Evolutionary conservation across 73 alveolate genomes (phyloP), one percentile per base, ranked within the genome.

Genomic region (Paramecium tetraurelia): DNA sequence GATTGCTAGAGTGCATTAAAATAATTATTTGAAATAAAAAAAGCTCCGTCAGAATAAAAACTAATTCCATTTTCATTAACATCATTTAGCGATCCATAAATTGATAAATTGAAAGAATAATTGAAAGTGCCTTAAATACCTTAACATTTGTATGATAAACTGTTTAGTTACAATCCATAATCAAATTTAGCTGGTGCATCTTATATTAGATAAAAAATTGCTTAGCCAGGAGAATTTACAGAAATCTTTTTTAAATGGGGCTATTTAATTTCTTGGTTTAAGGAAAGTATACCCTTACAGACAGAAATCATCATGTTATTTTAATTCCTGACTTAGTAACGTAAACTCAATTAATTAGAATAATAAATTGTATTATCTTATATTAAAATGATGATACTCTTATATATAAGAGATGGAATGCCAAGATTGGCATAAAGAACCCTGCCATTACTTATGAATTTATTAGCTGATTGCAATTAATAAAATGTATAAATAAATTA

Each of bases 191-290:
- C 14, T 1, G 87, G 40, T 3, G 59, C 59, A 33, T 10, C 22
- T 36, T 36, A 31, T 14, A 75, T 75, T 11, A 75, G 33, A 75
- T 14, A n/a, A 10, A 75, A 40, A 44, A 75, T 75, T 3, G 24
- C 87, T 4, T n/a, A 5, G 4, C 68, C 84, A 20, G 48, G 18
- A 7, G 84, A 68, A 33, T 36, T 75, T 36, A 11, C 40, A 75
- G 87, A 75, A 31, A 9, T 75, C 38, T 40, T 75, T 40, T 33
- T 35, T 21, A 75, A 75, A 75, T 75, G 87, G 87, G 87, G 38
- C 12, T 75, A 75, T 75, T 6, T 33, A 20, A 40, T 75, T 4
- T 75, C 87, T 0, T 75, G 58, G 58, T 33, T 75, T 59, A 40
- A 40, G 18, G 87, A 75, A 75, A 31, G 20, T 2, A 40, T 75